phyloP scores from a whole-genome alignment of 805 yeast species.

The Saccharomycopsis sp. region DNA sequence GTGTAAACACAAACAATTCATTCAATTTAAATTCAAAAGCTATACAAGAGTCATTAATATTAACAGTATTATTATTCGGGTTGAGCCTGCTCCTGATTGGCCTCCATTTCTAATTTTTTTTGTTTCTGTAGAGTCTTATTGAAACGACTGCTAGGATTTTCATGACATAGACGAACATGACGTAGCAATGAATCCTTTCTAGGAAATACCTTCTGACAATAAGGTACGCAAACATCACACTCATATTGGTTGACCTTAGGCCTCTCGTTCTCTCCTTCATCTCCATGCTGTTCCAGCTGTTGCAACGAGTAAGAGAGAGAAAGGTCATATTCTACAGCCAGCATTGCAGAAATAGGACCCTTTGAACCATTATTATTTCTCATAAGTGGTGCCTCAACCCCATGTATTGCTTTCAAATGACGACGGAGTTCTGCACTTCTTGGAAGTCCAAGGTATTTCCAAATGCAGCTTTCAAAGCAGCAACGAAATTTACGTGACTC shows the following conservation, averaged over 20 bases:
- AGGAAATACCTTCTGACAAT: constrained; percentile 14
- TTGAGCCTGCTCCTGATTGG: too few relatives aligned
- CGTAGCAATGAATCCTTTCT: constrained; percentile 15
- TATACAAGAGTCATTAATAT: too few relatives aligned
- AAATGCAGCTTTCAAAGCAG: constrained; percentile 40
- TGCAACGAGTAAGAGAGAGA: too few relatives aligned
- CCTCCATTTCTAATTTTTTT: neutral
- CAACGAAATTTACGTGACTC: constrained; percentile 39
- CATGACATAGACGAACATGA: constrained; percentile 14
- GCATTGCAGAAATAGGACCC: too few relatives aligned
- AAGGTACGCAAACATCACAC: constrained; percentile 3
- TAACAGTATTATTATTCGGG: too few relatives aligned
- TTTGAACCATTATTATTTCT: neutral
- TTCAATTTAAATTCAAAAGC: too few relatives aligned
- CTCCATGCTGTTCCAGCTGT: neutral
- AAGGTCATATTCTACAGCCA: too few relatives aligned
- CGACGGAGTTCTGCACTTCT: constrained; percentile 43
- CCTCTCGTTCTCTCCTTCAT: neutral
- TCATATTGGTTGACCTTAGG: neutral
- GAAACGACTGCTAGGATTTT: constrained; percentile 34
- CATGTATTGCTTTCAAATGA: constrained; percentile 44
- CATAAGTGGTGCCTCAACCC: neutral
- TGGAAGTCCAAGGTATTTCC: constrained; percentile 43
- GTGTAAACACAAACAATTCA: too few relatives aligned
- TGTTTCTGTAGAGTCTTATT: constrained; percentile 25